A percentile compares a stretch with the other conserved stretches of the same genome.
phyloP scores from a whole-genome alignment of 768 basidiomycete species.

The Phanerochaete sordida region DNA sequence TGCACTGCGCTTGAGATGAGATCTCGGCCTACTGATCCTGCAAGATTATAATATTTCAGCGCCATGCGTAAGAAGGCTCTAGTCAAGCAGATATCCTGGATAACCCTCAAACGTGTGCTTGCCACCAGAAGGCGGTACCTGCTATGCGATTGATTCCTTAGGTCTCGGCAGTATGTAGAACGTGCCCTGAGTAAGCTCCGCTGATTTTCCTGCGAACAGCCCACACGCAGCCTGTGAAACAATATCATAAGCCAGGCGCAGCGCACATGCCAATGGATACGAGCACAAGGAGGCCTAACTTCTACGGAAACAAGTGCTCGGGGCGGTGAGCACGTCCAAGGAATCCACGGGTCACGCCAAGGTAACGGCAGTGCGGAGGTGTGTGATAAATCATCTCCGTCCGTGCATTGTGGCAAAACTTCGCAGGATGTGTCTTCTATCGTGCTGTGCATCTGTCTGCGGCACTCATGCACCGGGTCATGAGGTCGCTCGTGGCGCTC shows the following conservation, averaged over 20 bases:
- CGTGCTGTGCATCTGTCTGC: not conserved
- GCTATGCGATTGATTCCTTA: not conserved
- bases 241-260: not conserved
- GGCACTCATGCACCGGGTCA: not conserved
- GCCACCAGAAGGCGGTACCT: not conserved
- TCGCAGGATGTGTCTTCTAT: not conserved
- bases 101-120: not conserved
- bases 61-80: not conserved
- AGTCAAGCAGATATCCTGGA: not conserved
- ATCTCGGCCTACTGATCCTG: constrained; percentile 3
- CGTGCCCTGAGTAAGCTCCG: not conserved
- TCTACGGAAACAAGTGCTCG: not conserved
- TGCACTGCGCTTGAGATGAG: not conserved
- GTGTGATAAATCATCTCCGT: not conserved
- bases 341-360: not conserved
- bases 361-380: not conserved
- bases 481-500: not conserved
- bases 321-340: not conserved
- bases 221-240: not conserved
- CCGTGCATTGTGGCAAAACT: not conserved
- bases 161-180: not conserved
- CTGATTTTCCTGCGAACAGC: not conserved
- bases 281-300: not conserved
- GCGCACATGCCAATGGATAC: not conserved
- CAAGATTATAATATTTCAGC: not conserved